These are phyloP conservation scores for Macroventuria anomochaeta DNA, from an alignment of 2,329 filamentous ascomycete genomes.

Conservation along the genomic window DNA sequence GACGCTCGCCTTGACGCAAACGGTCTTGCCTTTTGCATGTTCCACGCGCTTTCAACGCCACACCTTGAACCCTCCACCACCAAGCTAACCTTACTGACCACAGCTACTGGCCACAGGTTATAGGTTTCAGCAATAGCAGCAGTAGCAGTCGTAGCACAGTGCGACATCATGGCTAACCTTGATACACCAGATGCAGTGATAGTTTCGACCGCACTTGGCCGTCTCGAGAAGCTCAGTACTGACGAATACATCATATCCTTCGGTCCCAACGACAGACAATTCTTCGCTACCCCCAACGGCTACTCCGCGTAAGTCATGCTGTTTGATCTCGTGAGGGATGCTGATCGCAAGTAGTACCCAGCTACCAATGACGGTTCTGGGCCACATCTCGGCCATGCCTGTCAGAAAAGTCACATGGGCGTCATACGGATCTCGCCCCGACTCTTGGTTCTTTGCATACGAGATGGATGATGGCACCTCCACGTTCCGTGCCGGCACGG, in stretches of 20 bases:
- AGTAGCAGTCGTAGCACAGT: neutral
- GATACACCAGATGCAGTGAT: neutral
- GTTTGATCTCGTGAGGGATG: neutral
- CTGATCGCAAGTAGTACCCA: constrained; percentile 23
- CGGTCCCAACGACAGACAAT: constrained; percentile 29
- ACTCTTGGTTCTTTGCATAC: constrained; percentile 40
- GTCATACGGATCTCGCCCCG: constrained; percentile 30
- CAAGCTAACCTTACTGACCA: neutral
- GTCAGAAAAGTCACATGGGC: constrained; percentile 33
- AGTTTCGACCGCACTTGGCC: constrained; percentile 17
- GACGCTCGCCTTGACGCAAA: constrained; percentile 11
- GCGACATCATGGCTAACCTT: neutral
- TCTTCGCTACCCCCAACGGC: constrained; percentile 37
- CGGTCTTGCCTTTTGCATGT: neutral
- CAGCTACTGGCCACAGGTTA: neutral
- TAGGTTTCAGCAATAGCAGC: too few species aligned
- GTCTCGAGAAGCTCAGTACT: constrained; percentile 22
- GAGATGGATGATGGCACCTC: constrained; percentile 21
- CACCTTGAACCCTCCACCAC: neutral
- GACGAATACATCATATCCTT: constrained; percentile 39
- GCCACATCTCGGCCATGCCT: constrained; percentile 3
- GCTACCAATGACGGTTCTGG: constrained; percentile 25
- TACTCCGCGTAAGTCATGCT: constrained; percentile 32
- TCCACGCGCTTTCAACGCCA: neutral
- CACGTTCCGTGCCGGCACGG: constrained; percentile 17